phyloP scores from a whole-genome alignment of 1,139 yeast species.

The Hemisphaericaspora lyxosophila region DNA sequence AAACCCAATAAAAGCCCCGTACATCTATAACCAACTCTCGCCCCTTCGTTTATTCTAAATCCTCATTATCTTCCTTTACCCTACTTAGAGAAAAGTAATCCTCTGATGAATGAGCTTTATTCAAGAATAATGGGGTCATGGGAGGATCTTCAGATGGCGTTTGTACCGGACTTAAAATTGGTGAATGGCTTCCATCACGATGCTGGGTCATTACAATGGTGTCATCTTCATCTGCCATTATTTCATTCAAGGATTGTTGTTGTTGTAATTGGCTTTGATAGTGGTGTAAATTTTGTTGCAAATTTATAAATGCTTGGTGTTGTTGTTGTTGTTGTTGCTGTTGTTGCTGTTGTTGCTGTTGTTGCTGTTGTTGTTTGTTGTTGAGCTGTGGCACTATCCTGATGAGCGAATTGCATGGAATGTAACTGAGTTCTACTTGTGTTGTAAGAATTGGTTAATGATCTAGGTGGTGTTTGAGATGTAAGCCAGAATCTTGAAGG shows the following conservation, averaged over 20 bases:
- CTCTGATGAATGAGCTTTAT: constrained; percentile 11
- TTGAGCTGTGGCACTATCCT: constrained; percentile 8
- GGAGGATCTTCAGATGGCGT: constrained; percentile 48
- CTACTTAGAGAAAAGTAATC: constrained; percentile 12
- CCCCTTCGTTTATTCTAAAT: not conserved
- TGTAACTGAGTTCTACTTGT: constrained; percentile 19
- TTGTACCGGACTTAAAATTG: constrained; percentile 41
- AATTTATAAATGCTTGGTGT: constrained; percentile 10
- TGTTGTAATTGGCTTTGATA: constrained; percentile 2
- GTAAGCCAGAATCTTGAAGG: constrained; percentile 57
- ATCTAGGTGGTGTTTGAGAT: constrained; percentile 52
- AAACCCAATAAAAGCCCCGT: not conserved
- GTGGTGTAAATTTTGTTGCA: constrained; percentile 8
- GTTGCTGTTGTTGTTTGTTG: constrained; percentile 8
- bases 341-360: constrained; percentile 10
- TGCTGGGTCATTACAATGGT: constrained; percentile 4
- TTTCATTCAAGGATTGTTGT: constrained; percentile 1
- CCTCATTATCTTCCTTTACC: not conserved
- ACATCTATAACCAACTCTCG: not conserved
- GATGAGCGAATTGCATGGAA: constrained; percentile 14
- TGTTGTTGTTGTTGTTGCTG: constrained; percentile 12
- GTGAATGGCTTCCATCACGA: constrained; percentile 32
- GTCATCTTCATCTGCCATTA: constrained; percentile 6
- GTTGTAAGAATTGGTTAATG: constrained; percentile 22
- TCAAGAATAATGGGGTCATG: constrained; percentile 46